These are phyloP conservation scores for Spinacia oleracea DNA, from an alignment of 179 eudicot genomes.

Conservation along the genomic window DNA sequence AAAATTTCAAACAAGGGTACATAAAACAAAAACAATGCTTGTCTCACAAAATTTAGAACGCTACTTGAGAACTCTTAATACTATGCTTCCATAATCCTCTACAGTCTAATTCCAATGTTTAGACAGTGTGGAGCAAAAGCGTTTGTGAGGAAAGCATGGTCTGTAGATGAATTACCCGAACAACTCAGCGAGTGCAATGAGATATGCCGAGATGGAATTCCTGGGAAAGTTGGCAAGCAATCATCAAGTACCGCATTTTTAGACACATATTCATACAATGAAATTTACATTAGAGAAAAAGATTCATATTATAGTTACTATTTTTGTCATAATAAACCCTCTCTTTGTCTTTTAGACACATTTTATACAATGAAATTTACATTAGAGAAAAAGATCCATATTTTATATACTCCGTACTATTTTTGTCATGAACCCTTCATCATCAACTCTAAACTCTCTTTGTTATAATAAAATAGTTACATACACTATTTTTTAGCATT, in stretches of 20 bases:
- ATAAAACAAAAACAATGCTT: neutral
- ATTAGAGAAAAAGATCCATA: neutral
- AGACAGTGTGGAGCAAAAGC: no score
- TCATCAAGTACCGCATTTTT: neutral
- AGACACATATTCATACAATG: neutral
- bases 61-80: neutral
- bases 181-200: neutral
- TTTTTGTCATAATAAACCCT: neutral
- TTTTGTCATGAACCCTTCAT: no score
- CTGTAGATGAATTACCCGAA: neutral
- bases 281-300: neutral
- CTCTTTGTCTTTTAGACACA: no score
- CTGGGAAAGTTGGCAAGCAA: neutral
- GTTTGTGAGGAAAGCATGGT: neutral
- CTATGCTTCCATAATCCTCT: neutral
- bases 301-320: no score
- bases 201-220: neutral
- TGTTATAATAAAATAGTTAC: no score
- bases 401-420: no score
- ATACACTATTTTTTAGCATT: no score
- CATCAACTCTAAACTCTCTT: no score
- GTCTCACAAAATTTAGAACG: neutral
- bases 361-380: neutral
- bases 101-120: neutral
- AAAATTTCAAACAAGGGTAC: neutral